Conservation (phyloP, 1,139 yeast genomes). For the Trichomonascaceae sp. region DNA sequence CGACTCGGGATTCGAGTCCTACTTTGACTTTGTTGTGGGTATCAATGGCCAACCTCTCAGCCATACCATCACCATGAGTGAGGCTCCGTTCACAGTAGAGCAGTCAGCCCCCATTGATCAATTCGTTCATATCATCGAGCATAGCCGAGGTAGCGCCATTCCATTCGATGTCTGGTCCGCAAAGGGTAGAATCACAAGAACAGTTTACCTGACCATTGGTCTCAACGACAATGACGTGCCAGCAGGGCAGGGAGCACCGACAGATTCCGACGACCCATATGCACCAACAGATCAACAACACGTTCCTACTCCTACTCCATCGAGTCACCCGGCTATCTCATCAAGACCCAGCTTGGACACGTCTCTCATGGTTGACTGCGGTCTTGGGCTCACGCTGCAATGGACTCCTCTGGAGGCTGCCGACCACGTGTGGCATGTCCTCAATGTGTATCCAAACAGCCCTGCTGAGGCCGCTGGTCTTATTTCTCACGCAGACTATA, state of each 20-base stretch:
- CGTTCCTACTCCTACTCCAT: not conserved
- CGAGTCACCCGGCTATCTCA: not conserved
- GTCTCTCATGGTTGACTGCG: constrained; percentile 8
- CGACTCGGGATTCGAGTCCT: constrained; percentile 52
- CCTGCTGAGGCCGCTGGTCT: constrained; percentile 83
- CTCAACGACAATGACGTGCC: constrained; percentile 2
- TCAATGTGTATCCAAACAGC: constrained; percentile 59
- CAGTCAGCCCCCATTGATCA: constrained; percentile 16
- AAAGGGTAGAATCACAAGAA: constrained; percentile 64
- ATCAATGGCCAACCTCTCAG: constrained; percentile 54
- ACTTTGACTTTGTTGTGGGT: constrained; percentile 76
- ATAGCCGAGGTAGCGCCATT: constrained; percentile 27
- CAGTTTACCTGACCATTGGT: constrained; percentile 33
- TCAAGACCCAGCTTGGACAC: not conserved
- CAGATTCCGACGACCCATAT: constrained; percentile 3
- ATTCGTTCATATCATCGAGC: constrained; percentile 17
- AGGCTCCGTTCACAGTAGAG: constrained; percentile 7
- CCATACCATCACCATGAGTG: not conserved
- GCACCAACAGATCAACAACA: constrained; percentile 2
- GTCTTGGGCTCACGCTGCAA: constrained; percentile 57
- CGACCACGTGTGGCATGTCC: constrained; percentile 79
- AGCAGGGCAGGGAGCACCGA: constrained; percentile 1
- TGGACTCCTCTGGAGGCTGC: constrained; percentile 67
- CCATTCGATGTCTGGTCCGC: constrained; percentile 72
- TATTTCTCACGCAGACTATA: constrained; percentile 75